Base-by-base conservation (phyloP, 2,329 filamentous ascomycete genomes). In the Clarireedia hainanense region DNA sequence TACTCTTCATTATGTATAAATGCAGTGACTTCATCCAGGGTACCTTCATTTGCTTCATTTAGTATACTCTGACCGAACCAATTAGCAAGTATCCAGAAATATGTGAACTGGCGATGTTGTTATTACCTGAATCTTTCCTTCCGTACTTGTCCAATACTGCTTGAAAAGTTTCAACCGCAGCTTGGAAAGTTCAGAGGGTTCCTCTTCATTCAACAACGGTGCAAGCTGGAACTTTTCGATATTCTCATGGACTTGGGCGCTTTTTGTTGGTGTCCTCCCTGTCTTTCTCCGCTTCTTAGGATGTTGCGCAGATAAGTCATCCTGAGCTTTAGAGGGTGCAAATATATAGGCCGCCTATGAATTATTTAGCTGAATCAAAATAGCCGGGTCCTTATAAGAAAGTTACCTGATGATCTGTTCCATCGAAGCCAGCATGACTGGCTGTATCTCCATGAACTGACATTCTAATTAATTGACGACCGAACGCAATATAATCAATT, bases 101-200 rank as follows among this genome's bases (percentile, higher is more conserved):
- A 10, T 17, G 20, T 47, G 9, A 47, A 47, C 56, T 26, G 50
- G 0, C 15, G 5, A 50, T 24, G 52, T 6, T 37, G 20, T 20
- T 34, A 40, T 50, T 64, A 81, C 80, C 69, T 85, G 78, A 50
- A 91, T 85, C 26, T 80, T 78, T 47, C 71, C 68, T 58, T 89
- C 80, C 62, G 89, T 80, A 40, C 75, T 71, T 2, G 73, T 70
- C 89, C 89, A 94, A 50, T 81, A 74, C 52, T 76, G 70, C 50
- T 81, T 72, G 68, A 84, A 92, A 3, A 81, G 73, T 47, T 75
- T 70, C 66, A 83, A 76, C 23, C 89, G 78, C 51, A 83, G 70
- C 6, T 68, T 68, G 23, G 79, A 74, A 53, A 74, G 76, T 34
- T 74, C 73, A 2, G 73, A 63, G 46, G 68, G 71, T 69, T 87